Evolutionary conservation across 1,284 basidiomycete genomes (phyloP).

Genomic region (Bjerkandera adusta): DNA sequence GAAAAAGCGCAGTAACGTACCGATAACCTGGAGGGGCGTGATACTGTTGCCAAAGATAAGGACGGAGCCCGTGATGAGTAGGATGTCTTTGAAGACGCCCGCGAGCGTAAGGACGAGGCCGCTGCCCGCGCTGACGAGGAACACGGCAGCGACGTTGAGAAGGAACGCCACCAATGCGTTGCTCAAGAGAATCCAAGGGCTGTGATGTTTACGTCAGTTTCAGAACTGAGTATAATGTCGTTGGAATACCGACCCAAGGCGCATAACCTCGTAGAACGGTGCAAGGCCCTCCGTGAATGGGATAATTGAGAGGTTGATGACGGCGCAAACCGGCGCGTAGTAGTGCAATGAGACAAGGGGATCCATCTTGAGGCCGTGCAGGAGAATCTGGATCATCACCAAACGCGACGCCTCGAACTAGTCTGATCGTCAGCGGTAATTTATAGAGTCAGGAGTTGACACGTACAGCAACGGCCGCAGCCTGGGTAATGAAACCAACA

Average conservation of each 20-base stretch:
- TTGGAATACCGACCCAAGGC: conserved; percentile 44
- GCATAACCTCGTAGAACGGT: conserved; percentile 77
- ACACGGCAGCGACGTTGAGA: conserved; percentile 92
- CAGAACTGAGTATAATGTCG: too few species aligned
- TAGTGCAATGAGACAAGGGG: conserved; percentile 95
- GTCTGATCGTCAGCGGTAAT: conserved; percentile 1
- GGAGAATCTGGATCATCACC: conserved; percentile 94
- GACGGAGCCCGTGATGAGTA: conserved; percentile 89
- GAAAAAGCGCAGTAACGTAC: conserved; percentile 39
- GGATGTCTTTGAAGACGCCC: conserved; percentile 94
- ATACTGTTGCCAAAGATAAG: conserved; percentile 79
- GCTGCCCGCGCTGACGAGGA: conserved; percentile 86
- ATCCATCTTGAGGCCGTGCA: conserved; percentile 97
- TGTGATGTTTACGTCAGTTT: conserved; percentile 8
- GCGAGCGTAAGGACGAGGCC: conserved; percentile 92
- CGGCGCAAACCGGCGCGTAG: conserved; percentile 94
- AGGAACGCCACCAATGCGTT: conserved; percentile 91
- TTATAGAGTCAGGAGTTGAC: not conserved
- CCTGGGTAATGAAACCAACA: conserved; percentile 84
- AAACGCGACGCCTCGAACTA: conserved; percentile 88
- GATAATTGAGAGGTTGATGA: conserved; percentile 82
- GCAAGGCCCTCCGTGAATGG: conserved; percentile 90
- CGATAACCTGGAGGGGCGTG: conserved; percentile 85
- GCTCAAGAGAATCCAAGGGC: conserved; percentile 75
- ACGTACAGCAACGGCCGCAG: conserved; percentile 75